Percentiles rank a stretch among this genome's conserved stretches.
Evolutionary conservation across 768 basidiomycete species (phyloP).

Genomic region (Mycena epipterygia): DNA sequence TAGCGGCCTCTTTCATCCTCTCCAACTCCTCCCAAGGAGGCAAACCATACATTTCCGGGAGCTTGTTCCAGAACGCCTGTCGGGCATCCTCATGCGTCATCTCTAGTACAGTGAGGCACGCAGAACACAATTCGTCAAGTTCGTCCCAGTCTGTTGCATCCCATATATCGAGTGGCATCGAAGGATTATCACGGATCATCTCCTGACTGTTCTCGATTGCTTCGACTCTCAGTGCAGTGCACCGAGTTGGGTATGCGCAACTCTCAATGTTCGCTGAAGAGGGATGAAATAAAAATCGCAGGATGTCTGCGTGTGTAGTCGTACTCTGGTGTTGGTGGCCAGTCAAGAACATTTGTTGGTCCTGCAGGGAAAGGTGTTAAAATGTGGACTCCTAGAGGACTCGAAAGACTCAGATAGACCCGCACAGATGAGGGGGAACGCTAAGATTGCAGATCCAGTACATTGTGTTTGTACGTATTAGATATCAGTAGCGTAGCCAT

Average conservation of each 20-base stretch:
- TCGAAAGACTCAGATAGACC: too few relatives aligned
- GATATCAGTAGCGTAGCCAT: too few relatives aligned
- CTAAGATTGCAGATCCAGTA: too few relatives aligned
- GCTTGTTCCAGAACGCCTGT: slow-evolving; percentile 6
- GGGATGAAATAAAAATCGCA: neutral
- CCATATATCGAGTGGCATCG: slow-evolving; percentile 15
- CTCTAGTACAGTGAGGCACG: neutral
- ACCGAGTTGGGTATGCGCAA: neutral
- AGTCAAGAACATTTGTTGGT: too few relatives aligned
- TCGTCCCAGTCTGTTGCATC: neutral
- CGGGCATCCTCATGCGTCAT: neutral
- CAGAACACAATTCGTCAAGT: neutral
- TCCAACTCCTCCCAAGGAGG: slow-evolving; percentile 17
- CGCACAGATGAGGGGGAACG: too few relatives aligned
- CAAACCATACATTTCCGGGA: slow-evolving; percentile 12
- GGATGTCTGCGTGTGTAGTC: neutral
- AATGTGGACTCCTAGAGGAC: too few relatives aligned
- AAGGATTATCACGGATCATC: neutral
- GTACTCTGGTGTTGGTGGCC: too few relatives aligned
- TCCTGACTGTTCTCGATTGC: neutral
- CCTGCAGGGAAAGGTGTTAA: too few relatives aligned
- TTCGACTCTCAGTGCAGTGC: neutral
- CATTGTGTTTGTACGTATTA: too few relatives aligned
- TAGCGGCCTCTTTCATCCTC: neutral
- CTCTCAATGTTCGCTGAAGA: neutral